Percentiles rank a stretch among this genome's conserved stretches.
Evolutionary conservation across 2,329 filamentous ascomycete species (phyloP).

Genomic region (Zasmidium angulare): DNA sequence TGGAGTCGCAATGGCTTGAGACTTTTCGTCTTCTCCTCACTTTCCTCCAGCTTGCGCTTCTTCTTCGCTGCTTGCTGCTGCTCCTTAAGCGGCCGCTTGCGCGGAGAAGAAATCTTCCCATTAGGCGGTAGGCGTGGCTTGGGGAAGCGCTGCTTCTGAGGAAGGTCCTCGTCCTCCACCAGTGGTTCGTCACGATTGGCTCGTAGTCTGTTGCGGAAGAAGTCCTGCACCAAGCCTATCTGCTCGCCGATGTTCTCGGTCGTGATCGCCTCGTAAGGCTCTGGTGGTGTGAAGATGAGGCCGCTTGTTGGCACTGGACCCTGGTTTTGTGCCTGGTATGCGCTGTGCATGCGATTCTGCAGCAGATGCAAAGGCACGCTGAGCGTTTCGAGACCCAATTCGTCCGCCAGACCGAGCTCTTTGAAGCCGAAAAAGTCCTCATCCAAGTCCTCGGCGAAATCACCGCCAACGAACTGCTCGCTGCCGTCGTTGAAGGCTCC

Average conservation of each 20-base stretch:
- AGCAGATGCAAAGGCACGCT: constrained; percentile 92
- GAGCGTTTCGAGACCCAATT: constrained; percentile 83
- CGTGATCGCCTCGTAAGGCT: constrained; percentile 74
- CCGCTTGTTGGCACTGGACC: constrained; percentile 60
- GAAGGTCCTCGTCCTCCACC: constrained; percentile 91
- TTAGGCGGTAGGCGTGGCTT: constrained; percentile 66
- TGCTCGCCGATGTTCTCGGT: constrained; percentile 74
- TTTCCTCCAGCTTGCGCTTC: constrained; percentile 68
- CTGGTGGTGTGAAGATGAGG: constrained; percentile 66
- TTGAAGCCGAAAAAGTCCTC: constrained; percentile 99
- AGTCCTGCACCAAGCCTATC: constrained; percentile 85
- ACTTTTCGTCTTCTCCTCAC: constrained; percentile 36
- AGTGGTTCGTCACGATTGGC: constrained; percentile 79
- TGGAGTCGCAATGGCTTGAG: constrained; percentile 51
- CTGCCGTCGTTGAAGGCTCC: constrained; percentile 94
- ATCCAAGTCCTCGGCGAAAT: constrained; percentile 95
- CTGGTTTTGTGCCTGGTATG: constrained; percentile 74
- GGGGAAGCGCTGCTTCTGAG: constrained; percentile 78
- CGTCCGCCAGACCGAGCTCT: constrained; percentile 85
- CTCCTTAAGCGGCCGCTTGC: constrained; percentile 79
- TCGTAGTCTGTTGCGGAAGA: constrained; percentile 86
- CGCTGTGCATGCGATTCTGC: constrained; percentile 83
- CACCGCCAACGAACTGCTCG: constrained; percentile 93
- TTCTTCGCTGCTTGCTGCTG: constrained; percentile 83
- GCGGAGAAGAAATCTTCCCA: constrained; percentile 81